Evolutionary conservation across 176 grass and related monocot genomes (phyloP).

Genomic region (Aegilops tauschii): DNA sequence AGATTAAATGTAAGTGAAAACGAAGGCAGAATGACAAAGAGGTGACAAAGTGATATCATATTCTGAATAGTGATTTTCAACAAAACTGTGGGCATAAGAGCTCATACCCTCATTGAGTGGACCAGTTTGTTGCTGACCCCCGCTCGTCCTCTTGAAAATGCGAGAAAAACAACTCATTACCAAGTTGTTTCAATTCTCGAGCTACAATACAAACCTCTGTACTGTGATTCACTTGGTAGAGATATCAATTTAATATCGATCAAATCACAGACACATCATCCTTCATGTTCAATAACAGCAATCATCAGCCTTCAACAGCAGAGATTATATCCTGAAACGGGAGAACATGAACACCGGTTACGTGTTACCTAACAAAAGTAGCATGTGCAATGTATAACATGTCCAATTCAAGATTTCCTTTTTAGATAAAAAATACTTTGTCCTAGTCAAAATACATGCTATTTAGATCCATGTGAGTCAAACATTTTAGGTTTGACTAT

Average conservation of each 20-base stretch:
- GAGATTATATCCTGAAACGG: slow-evolving; percentile 13
- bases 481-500: background rate
- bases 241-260: slow-evolving; percentile 15
- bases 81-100: background rate
- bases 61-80: background rate
- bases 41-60: background rate
- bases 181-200: slow-evolving; percentile 19
- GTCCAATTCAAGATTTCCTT: background rate
- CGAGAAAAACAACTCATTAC: slow-evolving; percentile 64
- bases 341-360: slow-evolving; percentile 10
- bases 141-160: slow-evolving; percentile 47
- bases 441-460: background rate
- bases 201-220: background rate
- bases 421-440: background rate
- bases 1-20: background rate
- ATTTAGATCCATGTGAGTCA: background rate
- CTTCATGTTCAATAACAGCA: slow-evolving; percentile 1
- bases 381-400: background rate
- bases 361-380: background rate
- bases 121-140: background rate
- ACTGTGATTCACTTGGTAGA: slow-evolving; percentile 19
- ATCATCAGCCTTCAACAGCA: slow-evolving; percentile 17
- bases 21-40: background rate
- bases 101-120: slow-evolving; percentile 32
- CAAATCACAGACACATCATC: background rate